These are phyloP conservation scores for Naganishia liquefaciens DNA, from an alignment of 1,284 basidiomycete genomes.

Conservation along the genomic window DNA sequence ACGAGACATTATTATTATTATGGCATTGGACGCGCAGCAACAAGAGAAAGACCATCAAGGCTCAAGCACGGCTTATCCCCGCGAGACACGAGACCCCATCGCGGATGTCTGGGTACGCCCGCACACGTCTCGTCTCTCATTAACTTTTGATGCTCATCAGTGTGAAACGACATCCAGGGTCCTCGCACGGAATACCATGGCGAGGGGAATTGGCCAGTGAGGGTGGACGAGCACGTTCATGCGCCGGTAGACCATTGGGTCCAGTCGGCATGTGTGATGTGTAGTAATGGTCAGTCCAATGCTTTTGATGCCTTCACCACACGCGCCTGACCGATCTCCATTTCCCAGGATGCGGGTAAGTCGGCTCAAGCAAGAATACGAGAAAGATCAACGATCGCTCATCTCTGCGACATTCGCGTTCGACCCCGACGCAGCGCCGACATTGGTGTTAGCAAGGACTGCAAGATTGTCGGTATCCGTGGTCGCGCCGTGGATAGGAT, in stretches of 20 bases:
- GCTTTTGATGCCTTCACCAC: too few species aligned
- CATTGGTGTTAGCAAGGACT: conserved; percentile 32
- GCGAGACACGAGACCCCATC: conserved; percentile 29
- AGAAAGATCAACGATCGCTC: not conserved
- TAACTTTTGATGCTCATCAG: not conserved
- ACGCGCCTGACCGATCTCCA: too few species aligned
- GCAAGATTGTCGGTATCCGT: conserved; percentile 34
- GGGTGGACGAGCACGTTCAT: conserved; percentile 31
- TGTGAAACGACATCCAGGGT: conserved; percentile 13
- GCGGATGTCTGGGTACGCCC: conserved; percentile 28
- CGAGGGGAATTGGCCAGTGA: conserved; percentile 31
- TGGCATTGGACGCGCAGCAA: conserved; percentile 2
- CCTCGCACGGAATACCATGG: conserved; percentile 28
- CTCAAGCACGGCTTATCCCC: conserved; percentile 6
- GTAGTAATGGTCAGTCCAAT: conserved; percentile 24
- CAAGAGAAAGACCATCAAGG: conserved; percentile 19
- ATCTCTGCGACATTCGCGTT: too few species aligned
- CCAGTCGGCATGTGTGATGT: conserved; percentile 32
- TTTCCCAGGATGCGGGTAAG: conserved; percentile 21
- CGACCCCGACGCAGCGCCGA: conserved; percentile 29
- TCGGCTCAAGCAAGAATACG: too few species aligned
- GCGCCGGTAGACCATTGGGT: conserved; percentile 31
- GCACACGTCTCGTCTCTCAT: not conserved
- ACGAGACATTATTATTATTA: not conserved
- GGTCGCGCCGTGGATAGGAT: conserved; percentile 31